Evolutionary conservation across 352 stramenopile species (phyloP), one percentile per base, ranked within the genome.

Genomic region (Paralagenidium karlingii): DNA sequence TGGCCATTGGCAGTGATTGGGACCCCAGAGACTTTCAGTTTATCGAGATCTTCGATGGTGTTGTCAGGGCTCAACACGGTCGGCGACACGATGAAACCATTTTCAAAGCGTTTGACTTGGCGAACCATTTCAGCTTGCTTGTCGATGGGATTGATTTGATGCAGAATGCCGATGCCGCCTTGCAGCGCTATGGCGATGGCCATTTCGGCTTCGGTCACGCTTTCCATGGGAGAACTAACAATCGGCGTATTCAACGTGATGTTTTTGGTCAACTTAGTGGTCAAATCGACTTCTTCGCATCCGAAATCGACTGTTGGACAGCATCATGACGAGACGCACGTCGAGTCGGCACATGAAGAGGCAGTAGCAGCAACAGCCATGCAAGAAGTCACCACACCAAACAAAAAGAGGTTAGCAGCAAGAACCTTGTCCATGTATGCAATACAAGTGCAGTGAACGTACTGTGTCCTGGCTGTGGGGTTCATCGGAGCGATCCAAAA

Each of bases 191-290:
- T 99, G 18, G 80, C 78, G 44, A 99, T 99, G 18, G 96, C 95
- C 95, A 99, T 99, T 41, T 87, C 78, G 26, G 88, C 67, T 58
- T 99, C 96, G 16, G 96, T 99, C 25, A 99, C 96, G 15, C 95
- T 99, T 71, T 99, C 95, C 96, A 99, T 99, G 2, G 95, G 95
- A 34, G 91, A 98, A 15, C 86, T 97, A 26, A 98, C 88, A 40
- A 99, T 92, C 10, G 94, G 94, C 32, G 75, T 55, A 31, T 94
- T 84, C 37, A 99, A 55, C 25, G 53, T 79, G 55, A 99, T 98
- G 53, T 94, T 96, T 55, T 73, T 84, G 25, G 85, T 82, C 34
- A 90, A 38, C 8, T 55, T 60, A 12, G 90, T 94, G 13, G 73
- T 81, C 47, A 99, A 76, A 18, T 89, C 78, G 25, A 99, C 94